Conservation (phyloP, 805 yeast genomes). For the Yamadazyma sp. region DNA sequence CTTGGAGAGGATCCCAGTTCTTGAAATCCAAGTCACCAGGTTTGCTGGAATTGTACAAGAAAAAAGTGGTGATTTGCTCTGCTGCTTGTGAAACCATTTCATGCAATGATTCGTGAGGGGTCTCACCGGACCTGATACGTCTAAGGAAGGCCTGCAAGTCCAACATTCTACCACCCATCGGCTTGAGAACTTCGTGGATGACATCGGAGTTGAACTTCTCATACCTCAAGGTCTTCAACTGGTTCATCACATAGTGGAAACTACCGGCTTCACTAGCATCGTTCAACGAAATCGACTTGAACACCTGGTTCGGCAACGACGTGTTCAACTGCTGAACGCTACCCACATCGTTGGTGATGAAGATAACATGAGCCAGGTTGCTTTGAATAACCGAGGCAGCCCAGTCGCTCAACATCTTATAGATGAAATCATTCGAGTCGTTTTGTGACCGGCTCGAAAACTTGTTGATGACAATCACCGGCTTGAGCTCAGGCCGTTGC, state of each 20-base stretch:
- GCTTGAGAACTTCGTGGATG: slow-evolving; percentile 61
- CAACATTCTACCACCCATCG: slow-evolving; percentile 92
- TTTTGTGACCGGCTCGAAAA: slow-evolving; percentile 54
- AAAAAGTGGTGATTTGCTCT: slow-evolving; percentile 84
- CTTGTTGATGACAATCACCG: slow-evolving; percentile 81
- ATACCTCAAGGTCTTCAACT: slow-evolving; percentile 35
- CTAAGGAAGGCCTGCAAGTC: slow-evolving; percentile 89
- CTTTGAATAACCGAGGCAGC: slow-evolving; percentile 71
- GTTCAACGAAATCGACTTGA: slow-evolving; percentile 68
- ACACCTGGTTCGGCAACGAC: slow-evolving; percentile 83
- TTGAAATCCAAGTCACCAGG: slow-evolving; percentile 27
- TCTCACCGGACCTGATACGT: slow-evolving; percentile 85
- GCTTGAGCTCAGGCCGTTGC: slow-evolving; percentile 81
- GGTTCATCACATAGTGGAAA: slow-evolving; percentile 62
- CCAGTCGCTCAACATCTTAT: slow-evolving; percentile 83
- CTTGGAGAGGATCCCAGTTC: slow-evolving; percentile 74
- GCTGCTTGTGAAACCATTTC: slow-evolving; percentile 85
- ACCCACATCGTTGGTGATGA: slow-evolving; percentile 83
- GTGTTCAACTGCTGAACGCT: slow-evolving; percentile 64
- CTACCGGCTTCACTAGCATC: slow-evolving; percentile 81
- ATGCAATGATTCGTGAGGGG: slow-evolving; percentile 68
- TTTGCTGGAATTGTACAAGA: slow-evolving; percentile 37
- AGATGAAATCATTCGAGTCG: slow-evolving; percentile 57
- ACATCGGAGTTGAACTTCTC: slow-evolving; percentile 16
- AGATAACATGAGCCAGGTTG: slow-evolving; percentile 86